Evolutionary conservation across 305 asterid genomes (phyloP).

Genomic region (Andrographis paniculata): DNA sequence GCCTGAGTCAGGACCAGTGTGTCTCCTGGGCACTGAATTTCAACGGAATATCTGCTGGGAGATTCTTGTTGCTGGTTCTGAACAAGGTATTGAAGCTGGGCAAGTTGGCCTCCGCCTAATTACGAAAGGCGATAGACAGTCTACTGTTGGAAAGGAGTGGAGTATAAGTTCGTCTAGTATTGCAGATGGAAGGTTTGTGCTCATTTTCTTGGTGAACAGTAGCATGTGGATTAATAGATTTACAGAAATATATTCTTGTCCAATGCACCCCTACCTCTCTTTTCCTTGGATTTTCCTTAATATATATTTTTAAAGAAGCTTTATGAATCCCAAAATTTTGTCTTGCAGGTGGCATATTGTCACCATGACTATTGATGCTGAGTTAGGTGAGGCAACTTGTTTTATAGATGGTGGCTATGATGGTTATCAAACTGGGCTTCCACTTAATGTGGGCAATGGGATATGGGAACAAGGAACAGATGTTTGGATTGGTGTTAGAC

Average conservation of each 20-base stretch:
- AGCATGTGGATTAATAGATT: no score
- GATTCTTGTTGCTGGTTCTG: constrained; percentile 96
- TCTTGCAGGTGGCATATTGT: constrained; percentile 93
- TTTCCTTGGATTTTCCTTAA: no score
- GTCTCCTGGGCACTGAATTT: constrained; percentile 94
- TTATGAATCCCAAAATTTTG: neutral
- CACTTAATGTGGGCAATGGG: constrained; percentile 66
- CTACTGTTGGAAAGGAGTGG: constrained; percentile 92
- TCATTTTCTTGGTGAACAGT: constrained; percentile 2
- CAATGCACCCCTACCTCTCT: neutral
- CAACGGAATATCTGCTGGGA: constrained; percentile 87
- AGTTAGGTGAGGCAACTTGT: constrained; percentile 95
- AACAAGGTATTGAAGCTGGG: constrained; percentile 99
- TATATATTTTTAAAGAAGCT: no score
- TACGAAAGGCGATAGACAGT: constrained; percentile 91
- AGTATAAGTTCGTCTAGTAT: constrained; percentile 84
- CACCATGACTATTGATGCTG: constrained; percentile 91
- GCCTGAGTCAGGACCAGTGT: constrained; percentile 97
- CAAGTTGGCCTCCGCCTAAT: constrained; percentile 93
- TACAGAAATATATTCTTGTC: no score
- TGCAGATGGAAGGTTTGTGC: constrained; percentile 93
- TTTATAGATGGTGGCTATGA: constrained; percentile 92
- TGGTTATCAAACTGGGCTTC: constrained; percentile 86
- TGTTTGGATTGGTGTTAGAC: constrained; percentile 87
- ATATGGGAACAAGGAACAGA: constrained; percentile 97